Evolutionary conservation across 1,139 yeast species (phyloP).

Genomic region (Kazachstania sp.): DNA sequence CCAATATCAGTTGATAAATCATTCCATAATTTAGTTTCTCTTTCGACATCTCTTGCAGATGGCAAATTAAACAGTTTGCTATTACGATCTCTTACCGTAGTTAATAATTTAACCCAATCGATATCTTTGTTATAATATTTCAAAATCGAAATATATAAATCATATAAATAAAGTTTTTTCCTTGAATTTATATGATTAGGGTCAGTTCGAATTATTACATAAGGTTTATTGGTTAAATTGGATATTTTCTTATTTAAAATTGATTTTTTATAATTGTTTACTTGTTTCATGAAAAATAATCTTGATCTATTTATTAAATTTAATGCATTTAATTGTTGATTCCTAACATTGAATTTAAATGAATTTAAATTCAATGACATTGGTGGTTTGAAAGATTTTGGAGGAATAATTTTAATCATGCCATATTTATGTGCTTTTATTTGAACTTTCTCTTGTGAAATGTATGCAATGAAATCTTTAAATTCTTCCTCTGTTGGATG

Average conservation of each 20-base stretch:
- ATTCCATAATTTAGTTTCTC: conserved; percentile 3
- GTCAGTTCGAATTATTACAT: background rate
- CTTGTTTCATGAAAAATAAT: conserved; percentile 49
- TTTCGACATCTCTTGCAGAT: background rate
- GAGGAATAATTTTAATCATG: conserved; percentile 58
- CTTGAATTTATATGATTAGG: conserved; percentile 14
- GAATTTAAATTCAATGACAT: conserved; percentile 43
- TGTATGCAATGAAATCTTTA: conserved; percentile 50
- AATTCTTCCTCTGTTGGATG: conserved; percentile 50
- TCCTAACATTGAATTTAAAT: conserved; percentile 56
- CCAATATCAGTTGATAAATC: background rate
- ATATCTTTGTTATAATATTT: conserved; percentile 11
- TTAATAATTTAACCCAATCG: background rate
- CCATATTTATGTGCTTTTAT: conserved; percentile 54
- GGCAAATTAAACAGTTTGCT: conserved; percentile 17
- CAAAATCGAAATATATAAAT: conserved; percentile 42
- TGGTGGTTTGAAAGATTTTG: conserved; percentile 44
- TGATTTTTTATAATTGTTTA: conserved; percentile 43
- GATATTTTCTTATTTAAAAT: background rate
- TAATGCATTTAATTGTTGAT: conserved; percentile 56
- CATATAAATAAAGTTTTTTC: conserved; percentile 38
- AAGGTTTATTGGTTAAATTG: background rate
- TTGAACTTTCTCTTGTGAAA: conserved; percentile 44
- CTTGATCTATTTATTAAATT: conserved; percentile 56
- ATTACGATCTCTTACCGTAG: conserved; percentile 33